A percentile compares a stretch with the other conserved stretches of the same genome.
Evolutionary conservation across 768 basidiomycete species (phyloP).

Genomic region (Phaffia australis): DNA sequence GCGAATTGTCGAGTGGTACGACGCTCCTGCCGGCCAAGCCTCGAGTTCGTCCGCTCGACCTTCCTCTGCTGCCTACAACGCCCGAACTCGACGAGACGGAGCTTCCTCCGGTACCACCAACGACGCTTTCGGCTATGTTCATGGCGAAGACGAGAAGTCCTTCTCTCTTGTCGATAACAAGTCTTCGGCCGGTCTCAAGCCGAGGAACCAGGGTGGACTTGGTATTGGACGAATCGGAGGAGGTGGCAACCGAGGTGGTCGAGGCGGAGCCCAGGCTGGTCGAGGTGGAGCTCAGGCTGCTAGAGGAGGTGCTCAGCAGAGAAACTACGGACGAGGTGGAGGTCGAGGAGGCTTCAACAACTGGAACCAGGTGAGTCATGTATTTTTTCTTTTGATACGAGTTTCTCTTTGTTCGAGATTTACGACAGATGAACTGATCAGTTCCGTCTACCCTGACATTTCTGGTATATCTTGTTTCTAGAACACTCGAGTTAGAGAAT

Average conservation of each 20-base stretch:
- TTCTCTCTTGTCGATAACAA: slow-evolving; percentile 92
- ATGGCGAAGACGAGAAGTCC: slow-evolving; percentile 92
- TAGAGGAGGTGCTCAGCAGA: slow-evolving; percentile 31
- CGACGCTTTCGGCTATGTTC: slow-evolving; percentile 85
- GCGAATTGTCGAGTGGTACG: slow-evolving; percentile 96
- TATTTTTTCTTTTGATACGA: neutral
- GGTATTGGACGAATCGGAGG: slow-evolving; percentile 19
- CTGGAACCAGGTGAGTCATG: slow-evolving; percentile 70
- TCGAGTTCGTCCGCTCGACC: slow-evolving; percentile 7
- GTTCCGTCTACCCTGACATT: neutral
- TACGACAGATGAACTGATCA: neutral
- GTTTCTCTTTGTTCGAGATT: neutral
- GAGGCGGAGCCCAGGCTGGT: slow-evolving; percentile 37
- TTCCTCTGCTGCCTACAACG: neutral
- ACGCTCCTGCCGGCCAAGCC: slow-evolving; percentile 33
- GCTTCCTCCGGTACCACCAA: slow-evolving; percentile 44
- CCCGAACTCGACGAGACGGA: slow-evolving; percentile 47
- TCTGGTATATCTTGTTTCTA: neutral
- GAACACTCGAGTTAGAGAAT: slow-evolving; percentile 61
- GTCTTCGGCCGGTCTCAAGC: slow-evolving; percentile 27
- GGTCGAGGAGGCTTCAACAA: slow-evolving; percentile 76
- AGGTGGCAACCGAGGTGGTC: slow-evolving; percentile 34
- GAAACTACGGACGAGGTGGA: slow-evolving; percentile 33
- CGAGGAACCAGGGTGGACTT: slow-evolving; percentile 29
- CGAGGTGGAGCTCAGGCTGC: slow-evolving; percentile 10